Base-by-base conservation (phyloP, 2,329 filamentous ascomycete species). In the Ambrosiella cleistominuta region DNA sequence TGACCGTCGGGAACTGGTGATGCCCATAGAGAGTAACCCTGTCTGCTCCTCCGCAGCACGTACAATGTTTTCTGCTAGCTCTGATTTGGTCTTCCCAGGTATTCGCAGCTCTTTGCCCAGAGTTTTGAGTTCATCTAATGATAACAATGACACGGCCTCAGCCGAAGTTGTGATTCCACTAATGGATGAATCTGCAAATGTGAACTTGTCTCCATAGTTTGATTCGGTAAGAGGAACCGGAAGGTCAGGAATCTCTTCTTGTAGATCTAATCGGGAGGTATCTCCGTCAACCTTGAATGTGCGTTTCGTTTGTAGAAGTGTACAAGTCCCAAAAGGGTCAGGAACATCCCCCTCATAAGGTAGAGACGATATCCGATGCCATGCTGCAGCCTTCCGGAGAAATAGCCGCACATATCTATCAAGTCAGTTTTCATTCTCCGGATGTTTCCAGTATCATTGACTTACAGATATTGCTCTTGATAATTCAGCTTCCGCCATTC, bases 381-480 rank as follows among this genome's bases (percentile, higher is more conserved):
- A 98, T 1, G 83, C 82, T 19, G 86, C 86, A 1, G 88, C 88
- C 68, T 98, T 98, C 52, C 93, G 82, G 2, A 98, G 74, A 66
- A 98, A 98, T 1, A 98, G 73, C 19, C 93, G 82, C 12, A 97
- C 90, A 70, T 96, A 95, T 66, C 87, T 91, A 61, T 52, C 13
- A 15, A 47, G 40, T 56, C 47, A 61, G 45, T 19, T 13, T 27
- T 19, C 8, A 56, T 36, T 45, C 11, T n/a, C 6, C 6, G 11
- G 8, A 15, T 35, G 7, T 11, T 9, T 6, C 37, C 35, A 13
- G 36, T 15, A 5, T 19, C 51, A 7, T 1, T 56, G 12, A 68
- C 84, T 66, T 75, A 96, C 81, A 98, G 70, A 69, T 95, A 97
- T 65, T 97, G 90, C 15, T 88, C 78, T 66, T 96, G 88, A 67